Conservation (phyloP, 345 rosid species). For the rapeseed (Brassica napus) region Da-Ae NC_063439.1:20015501-20016000, state of each 20-base stretch:
- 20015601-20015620: not conserved
- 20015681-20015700: conserved; percentile 52
- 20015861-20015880: conserved; percentile 53
- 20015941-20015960: conserved; percentile 55
- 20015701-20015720: conserved; percentile 37
- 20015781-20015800: conserved; percentile 2
- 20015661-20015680: not conserved
- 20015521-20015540: conserved; percentile 37
- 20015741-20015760: conserved; percentile 51
- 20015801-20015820: not conserved
- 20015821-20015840: not conserved
- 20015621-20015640: not conserved
- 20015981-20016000: conserved; percentile 67
- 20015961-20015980: conserved; percentile 60
- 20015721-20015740: conserved; percentile 52
- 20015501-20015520: conserved; percentile 45
- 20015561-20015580: conserved; percentile 40
- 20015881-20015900: conserved; percentile 46
- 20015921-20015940: conserved; percentile 63
- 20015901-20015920: conserved; percentile 55
- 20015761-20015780: conserved; percentile 65
- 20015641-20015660: not conserved
- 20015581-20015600: no score
- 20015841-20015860: conserved; percentile 20
- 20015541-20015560: conserved; percentile 48